These are phyloP conservation scores for Rhododendron henanense DNA, from an alignment of 148 eudicot species.

Conservation along the genomic window DNA sequence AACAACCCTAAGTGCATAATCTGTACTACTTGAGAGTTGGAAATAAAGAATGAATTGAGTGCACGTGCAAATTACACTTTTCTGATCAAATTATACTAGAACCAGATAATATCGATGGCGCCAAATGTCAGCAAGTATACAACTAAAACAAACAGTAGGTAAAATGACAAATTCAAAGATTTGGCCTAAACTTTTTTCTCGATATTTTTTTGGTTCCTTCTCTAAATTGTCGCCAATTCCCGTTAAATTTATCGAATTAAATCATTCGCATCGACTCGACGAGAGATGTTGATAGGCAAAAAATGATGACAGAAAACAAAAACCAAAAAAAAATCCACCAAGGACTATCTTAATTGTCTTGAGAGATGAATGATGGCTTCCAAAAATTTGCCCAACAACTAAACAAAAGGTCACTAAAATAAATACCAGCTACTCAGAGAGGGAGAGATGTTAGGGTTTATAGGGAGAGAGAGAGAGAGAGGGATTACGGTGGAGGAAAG, in stretches of 20 bases:
- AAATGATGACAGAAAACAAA: background rate
- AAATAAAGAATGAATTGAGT: background rate
- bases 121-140: background rate
- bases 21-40: background rate
- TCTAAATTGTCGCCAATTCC: background rate
- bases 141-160: background rate
- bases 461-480: background rate
- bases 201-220: no score
- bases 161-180: background rate
- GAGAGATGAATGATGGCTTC: no score
- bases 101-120: background rate
- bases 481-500: constrained; percentile 50
- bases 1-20: background rate
- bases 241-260: no score
- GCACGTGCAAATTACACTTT: background rate
- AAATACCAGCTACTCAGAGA: background rate
- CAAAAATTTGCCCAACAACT: no score
- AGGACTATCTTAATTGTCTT: no score
- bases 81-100: background rate
- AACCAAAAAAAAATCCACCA: background rate
- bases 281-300: no score
- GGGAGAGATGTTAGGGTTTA: background rate
- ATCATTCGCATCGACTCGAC: background rate
- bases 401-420: background rate
- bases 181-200: background rate